Evolutionary conservation across 805 yeast genomes (phyloP).

Genomic region (Jamesozyma spencerorum): DNA sequence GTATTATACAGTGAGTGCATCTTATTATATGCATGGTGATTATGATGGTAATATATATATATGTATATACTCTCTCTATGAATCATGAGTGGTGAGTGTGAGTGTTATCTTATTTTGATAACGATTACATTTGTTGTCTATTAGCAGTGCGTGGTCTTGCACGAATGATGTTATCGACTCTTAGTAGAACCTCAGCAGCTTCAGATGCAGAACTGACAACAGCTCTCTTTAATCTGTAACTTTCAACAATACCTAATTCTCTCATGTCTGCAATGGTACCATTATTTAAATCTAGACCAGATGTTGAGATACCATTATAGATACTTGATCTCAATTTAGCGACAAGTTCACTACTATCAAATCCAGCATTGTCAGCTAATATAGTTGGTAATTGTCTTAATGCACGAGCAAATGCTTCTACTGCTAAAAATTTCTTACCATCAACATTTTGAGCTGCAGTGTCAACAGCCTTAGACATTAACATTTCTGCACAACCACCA

Average conservation of each 20-base stretch:
- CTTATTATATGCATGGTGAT: neutral
- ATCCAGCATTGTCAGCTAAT: conserved; percentile 94
- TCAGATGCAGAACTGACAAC: conserved; percentile 95
- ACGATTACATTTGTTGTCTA: conserved; percentile 40
- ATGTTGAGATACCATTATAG: conserved; percentile 83
- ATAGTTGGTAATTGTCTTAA: conserved; percentile 91
- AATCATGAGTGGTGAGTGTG: neutral
- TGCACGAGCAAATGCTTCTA: conserved; percentile 90
- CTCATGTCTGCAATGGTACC: conserved; percentile 92
- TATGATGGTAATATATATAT: neutral
- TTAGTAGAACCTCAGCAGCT: conserved; percentile 89
- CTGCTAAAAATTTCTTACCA: conserved; percentile 89
- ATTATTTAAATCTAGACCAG: conserved; percentile 79
- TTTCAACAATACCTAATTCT: conserved; percentile 85
- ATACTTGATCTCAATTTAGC: conserved; percentile 76
- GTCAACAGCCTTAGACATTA: conserved; percentile 95
- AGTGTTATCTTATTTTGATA: neutral
- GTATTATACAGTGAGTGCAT: conserved; percentile 1
- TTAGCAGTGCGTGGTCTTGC: conserved; percentile 97
- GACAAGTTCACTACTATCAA: conserved; percentile 85
- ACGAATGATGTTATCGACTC: conserved; percentile 94
- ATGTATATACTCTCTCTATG: neutral
- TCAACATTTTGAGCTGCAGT: conserved; percentile 83
- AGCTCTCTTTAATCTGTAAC: conserved; percentile 83
- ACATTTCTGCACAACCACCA: conserved; percentile 92